Conservation (phyloP, 805 yeast species). For the Starmerella floricola region DNA sequence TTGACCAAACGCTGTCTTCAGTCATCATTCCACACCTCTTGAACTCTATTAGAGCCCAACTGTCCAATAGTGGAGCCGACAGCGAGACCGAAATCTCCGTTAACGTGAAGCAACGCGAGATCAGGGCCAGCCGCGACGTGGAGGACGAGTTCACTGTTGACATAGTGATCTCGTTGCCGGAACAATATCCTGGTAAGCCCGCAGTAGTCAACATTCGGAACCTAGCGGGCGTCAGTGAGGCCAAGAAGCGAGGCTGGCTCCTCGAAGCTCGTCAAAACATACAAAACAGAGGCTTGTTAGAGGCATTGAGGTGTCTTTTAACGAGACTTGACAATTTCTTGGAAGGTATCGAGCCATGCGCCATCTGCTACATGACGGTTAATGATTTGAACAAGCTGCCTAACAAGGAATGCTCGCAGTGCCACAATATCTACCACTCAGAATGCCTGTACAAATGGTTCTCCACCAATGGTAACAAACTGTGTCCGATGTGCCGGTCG, state of each 20-base stretch:
- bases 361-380: slow-evolving; percentile 85
- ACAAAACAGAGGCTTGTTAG: slow-evolving; percentile 40
- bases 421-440: slow-evolving; percentile 88
- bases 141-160: slow-evolving; percentile 22
- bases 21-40: slow-evolving; percentile 17
- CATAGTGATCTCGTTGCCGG: slow-evolving; percentile 58
- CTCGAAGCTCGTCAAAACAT: slow-evolving; percentile 77
- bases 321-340: slow-evolving; percentile 68
- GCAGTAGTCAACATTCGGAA: slow-evolving; percentile 66
- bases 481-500: slow-evolving; percentile 89
- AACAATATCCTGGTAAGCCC: slow-evolving; percentile 52
- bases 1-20: slow-evolving; percentile 12
- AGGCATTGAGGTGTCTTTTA: slow-evolving; percentile 49
- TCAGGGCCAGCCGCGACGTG: slow-evolving; percentile 20
- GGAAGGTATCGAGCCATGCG: slow-evolving; percentile 92
- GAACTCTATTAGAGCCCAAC: slow-evolving; percentile 5
- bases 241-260: slow-evolving; percentile 90
- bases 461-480: slow-evolving; percentile 78
- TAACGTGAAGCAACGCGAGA: slow-evolving; percentile 19
- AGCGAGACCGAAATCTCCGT: slow-evolving; percentile 10
- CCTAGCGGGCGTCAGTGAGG: slow-evolving; percentile 78
- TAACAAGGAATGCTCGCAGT: slow-evolving; percentile 73
- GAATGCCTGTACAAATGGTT: slow-evolving; percentile 97
- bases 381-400: slow-evolving; percentile 89
- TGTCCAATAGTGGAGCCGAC: slow-evolving; percentile 2